Conservation (phyloP, 2,329 filamentous ascomycete genomes). For the Rasamsonia emersonii region DNA sequence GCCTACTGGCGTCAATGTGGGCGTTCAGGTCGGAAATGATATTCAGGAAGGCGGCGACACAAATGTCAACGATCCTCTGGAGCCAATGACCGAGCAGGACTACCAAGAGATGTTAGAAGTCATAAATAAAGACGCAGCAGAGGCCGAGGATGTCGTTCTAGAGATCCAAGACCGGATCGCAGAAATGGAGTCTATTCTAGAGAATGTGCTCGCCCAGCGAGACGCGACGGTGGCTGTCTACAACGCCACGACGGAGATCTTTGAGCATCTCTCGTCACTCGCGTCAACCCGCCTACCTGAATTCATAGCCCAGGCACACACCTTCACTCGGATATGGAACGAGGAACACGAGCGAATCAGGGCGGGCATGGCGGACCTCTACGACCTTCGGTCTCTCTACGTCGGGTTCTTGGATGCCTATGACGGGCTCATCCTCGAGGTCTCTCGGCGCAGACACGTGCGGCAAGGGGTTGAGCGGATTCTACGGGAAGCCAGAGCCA, state of each 20-base stretch:
- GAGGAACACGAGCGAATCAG: constrained; percentile 64
- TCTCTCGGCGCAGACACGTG: constrained; percentile 62
- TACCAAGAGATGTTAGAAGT: constrained; percentile 76
- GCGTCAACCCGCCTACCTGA: constrained; percentile 51
- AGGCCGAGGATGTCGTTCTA: constrained; percentile 54
- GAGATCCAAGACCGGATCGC: constrained; percentile 66
- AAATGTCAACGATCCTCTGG: constrained; percentile 42
- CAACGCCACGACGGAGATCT: constrained; percentile 52
- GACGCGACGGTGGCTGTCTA: constrained; percentile 49
- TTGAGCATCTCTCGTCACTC: constrained; percentile 59
- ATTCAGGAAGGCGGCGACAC: constrained; percentile 24
- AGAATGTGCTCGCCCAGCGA: constrained; percentile 55
- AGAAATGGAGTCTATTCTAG: constrained; percentile 67
- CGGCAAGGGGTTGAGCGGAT: constrained; percentile 67
- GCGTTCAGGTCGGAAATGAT: constrained; percentile 21
- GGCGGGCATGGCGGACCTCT: constrained; percentile 64
- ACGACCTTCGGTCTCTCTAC: constrained; percentile 71
- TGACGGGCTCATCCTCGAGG: constrained; percentile 73
- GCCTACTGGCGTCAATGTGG: constrained; percentile 40
- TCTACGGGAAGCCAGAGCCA: constrained; percentile 67
- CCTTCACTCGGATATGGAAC: constrained; percentile 54
- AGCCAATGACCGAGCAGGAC: constrained; percentile 67
- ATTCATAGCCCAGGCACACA: constrained; percentile 40
- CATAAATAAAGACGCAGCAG: constrained; percentile 48
- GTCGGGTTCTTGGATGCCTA: constrained; percentile 80